These are phyloP conservation scores for Cercospora sp. DNA, from an alignment of 2,329 filamentous ascomycete genomes.

Conservation along the genomic window DNA sequence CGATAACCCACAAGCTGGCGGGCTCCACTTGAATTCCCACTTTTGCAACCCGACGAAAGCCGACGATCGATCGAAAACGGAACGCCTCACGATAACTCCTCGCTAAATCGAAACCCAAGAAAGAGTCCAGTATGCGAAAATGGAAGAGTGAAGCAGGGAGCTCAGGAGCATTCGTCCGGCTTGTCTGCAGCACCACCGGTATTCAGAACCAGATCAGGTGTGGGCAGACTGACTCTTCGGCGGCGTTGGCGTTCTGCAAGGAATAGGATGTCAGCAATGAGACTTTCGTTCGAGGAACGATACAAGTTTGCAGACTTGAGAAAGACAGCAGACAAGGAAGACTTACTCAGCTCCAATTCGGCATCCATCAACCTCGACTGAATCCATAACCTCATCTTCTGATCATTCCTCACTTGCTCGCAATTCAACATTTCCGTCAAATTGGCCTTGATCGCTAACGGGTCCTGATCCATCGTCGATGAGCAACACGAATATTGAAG, in stretches of 20 bases:
- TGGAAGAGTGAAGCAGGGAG: neutral
- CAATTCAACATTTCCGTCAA: conserved; percentile 58
- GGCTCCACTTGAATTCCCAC: neutral
- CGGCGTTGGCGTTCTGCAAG: conserved; percentile 34
- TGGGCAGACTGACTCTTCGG: conserved; percentile 22
- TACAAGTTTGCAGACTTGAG: neutral
- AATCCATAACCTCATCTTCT: conserved; percentile 52
- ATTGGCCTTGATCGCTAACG: conserved; percentile 56
- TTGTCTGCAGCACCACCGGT: neutral
- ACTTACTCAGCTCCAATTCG: conserved; percentile 50
- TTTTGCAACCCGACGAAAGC: neutral
- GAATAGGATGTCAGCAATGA: neutral
- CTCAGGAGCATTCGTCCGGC: neutral
- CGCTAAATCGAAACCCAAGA: neutral
- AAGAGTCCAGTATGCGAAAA: neutral
- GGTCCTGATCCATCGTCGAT: conserved; percentile 33
- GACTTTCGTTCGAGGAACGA: neutral
- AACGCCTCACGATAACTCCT: neutral
- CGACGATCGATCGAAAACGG: neutral
- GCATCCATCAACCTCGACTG: conserved; percentile 56
- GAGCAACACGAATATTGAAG: conserved; percentile 9
- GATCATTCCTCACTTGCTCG: conserved; percentile 51
- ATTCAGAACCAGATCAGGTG: conserved; percentile 12
- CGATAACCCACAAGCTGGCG: neutral
- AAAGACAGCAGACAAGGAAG: neutral